Base-by-base conservation (phyloP, 257 asterid species). In the Haberlea rhodopensis region DNA sequence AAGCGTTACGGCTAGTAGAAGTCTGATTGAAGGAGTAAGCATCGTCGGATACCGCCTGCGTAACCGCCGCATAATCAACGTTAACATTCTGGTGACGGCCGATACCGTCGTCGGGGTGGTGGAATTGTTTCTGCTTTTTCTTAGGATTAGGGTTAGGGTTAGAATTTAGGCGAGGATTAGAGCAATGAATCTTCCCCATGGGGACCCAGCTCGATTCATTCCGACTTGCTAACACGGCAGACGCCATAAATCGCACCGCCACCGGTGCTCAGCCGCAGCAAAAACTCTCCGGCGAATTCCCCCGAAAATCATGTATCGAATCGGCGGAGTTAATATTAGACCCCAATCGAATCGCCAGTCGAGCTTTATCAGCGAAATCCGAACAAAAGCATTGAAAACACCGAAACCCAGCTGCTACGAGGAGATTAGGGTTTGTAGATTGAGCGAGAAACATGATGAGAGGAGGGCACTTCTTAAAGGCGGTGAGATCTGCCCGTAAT, bases 21-120 rank as follows among this genome's bases (percentile, higher is more conserved):
- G 86, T 71, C 78, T 87, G 97, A 57, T 85, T 90, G 76, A 77
- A 94, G 2, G 97, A 94, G 71, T 94, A 87, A 5, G 96, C 97
- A 27, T 94, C 99, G 31, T 90, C 99, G 2, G 99, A 90, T 4
- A 86, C 92, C 1, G 96, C 77, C 83, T 81, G 97, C 45, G 94
- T 80, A 18, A 83, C 87, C 29, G 72, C 94, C 6, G 94, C 87
- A 24, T 84, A 83, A 6, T 80, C 81, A 26, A 70, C 82, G 59
- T 61, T 69, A 58, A 29, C 70, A 61, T 53, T 31, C 34, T 58
- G 61, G 59, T 65, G 68, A 21, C 79, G 82, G 13, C 74, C 72
- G 59, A 37, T 32, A 11, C 48, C 21, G 26, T 88, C 91, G 79
- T 81, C 40, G n/a, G 75, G 69, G 20, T 78, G 82, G 58, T 84